Base-by-base conservation (phyloP, 441 rosid genomes). In the Arabidopsis lyrata region DNA sequence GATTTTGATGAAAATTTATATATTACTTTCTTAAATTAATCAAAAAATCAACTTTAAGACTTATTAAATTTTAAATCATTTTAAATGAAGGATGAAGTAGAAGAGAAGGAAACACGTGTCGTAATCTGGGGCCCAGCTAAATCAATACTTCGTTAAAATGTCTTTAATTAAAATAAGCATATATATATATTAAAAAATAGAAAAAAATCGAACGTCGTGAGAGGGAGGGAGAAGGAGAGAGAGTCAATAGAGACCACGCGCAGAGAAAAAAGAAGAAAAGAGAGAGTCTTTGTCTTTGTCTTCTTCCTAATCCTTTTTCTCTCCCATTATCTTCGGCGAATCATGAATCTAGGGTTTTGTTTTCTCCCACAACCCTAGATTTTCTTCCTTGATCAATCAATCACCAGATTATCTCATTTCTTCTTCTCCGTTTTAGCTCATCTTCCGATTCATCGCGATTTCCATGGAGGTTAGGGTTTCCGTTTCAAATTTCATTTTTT, bases 401-500 rank as follows among this genome's bases (percentile, higher is more conserved):
- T 24, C 1, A 0, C 72, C 22, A 45, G 55, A 0, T 18, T 29
- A 0, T 34, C 14, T 41, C 57, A 4, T 34, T 52, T 64, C 41
- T 13, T 36, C 58, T 34, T 54, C 57, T 32, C 10, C 42, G 20
- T 5, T 54, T 54, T 44, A 49, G 56, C 63, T 66, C 63, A 48
- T 64, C 71, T 49, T 55, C 73, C 55, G 65, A 67, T 64, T 32
- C 34, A 39, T 70, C 45, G 24, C 61, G 38, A 56, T 63, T 74
- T 57, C 32, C 32, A 75, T 80, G 81, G 82, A 80, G 83, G 86
- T 83, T 77, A 72, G 76, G 58, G 47, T 68, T 78, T 68, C 13
- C 39, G 8, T 68, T 48, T 50, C 39, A 24, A 68, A 36, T 62
- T 62, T 47, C 18, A 11, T 34, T 48, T 74, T 48, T 74, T 1